Evolutionary conservation across 306 rosid genomes (phyloP).

Genomic region (Cucurbita pepo): DNA sequence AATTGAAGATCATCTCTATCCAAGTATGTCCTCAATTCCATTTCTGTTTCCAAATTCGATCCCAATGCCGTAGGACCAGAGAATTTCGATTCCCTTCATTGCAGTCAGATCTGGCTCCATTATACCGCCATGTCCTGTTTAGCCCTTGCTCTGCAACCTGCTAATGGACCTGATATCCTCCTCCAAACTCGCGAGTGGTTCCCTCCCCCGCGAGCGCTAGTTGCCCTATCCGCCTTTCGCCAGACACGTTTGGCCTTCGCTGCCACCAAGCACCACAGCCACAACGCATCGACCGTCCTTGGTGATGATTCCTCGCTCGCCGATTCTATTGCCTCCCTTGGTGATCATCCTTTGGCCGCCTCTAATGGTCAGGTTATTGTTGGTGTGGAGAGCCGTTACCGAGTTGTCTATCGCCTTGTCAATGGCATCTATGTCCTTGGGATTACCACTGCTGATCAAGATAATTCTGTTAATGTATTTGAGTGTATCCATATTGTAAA

Average conservation of each 20-base stretch:
- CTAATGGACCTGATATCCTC: slow-evolving; percentile 72
- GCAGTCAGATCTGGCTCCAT: slow-evolving; percentile 2
- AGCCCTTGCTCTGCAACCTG: slow-evolving; percentile 75
- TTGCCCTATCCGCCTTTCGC: slow-evolving; percentile 76
- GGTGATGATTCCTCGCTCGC: slow-evolving; percentile 26
- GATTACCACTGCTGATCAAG: slow-evolving; percentile 70
- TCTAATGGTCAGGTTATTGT: slow-evolving; percentile 87
- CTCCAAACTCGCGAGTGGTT: slow-evolving; percentile 96
- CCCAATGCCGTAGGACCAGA: background rate
- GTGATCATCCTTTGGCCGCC: slow-evolving; percentile 83
- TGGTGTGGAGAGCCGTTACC: slow-evolving; percentile 83
- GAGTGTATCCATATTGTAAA: slow-evolving; percentile 89
- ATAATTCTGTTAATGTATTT: slow-evolving; percentile 67
- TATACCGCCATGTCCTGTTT: slow-evolving; percentile 49
- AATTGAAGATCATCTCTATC: background rate
- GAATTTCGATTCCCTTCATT: background rate
- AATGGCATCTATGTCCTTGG: slow-evolving; percentile 85
- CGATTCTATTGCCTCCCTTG: slow-evolving; percentile 55
- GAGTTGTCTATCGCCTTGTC: slow-evolving; percentile 79
- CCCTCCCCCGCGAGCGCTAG: slow-evolving; percentile 84
- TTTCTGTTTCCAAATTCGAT: background rate
- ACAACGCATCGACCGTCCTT: background rate
- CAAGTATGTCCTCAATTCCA: background rate
- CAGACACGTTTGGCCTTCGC: slow-evolving; percentile 62
- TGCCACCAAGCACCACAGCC: slow-evolving; percentile 17